A percentile compares a stretch with the other conserved stretches of the same genome.
phyloP scores from a whole-genome alignment of 192 early-diverging fungal genomes.

The Lunasporangiospora selenospora region DNA sequence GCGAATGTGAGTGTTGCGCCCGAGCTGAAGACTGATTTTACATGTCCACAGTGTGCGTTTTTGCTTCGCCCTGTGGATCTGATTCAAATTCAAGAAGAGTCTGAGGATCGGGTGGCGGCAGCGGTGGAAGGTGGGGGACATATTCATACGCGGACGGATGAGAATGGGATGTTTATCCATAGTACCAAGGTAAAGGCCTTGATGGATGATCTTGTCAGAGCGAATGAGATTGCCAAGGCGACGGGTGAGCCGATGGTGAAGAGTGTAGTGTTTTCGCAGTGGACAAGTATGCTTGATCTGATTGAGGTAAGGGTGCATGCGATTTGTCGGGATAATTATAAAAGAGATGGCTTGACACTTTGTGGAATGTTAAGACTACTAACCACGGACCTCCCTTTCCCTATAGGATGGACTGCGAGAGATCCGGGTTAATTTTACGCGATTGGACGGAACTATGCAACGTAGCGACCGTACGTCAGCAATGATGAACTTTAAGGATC shows the following conservation, averaged over 20 bases:
- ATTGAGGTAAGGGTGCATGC: conserved; percentile 56
- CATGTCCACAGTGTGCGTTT: conserved; percentile 53
- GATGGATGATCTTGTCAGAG: conserved; percentile 46
- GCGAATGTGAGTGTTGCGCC: conserved; percentile 31
- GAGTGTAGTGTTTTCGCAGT: conserved; percentile 96
- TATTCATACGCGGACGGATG: conserved; percentile 18
- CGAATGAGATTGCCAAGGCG: conserved; percentile 17
- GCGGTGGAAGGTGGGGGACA: conserved; percentile 15
- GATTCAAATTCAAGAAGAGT: conserved; percentile 56
- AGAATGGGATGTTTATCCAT: conserved; percentile 44
- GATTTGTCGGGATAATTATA: no score
- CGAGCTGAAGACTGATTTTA: conserved; percentile 34
- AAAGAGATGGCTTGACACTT: no score
- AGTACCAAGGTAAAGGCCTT: conserved; percentile 61
- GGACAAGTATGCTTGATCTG: conserved; percentile 85
- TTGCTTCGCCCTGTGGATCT: conserved; percentile 42
- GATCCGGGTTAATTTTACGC: conserved; percentile 62
- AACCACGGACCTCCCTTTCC: no score
- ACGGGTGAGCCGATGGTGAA: conserved; percentile 53
- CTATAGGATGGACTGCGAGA: conserved; percentile 56
- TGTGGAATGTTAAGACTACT: no score
- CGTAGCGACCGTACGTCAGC: conserved; percentile 62
- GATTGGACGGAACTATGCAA: conserved; percentile 81
- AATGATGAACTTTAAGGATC: conserved; percentile 63
- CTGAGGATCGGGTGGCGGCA: conserved; percentile 41